These are phyloP conservation scores for Candida ovalis DNA, from an alignment of 805 yeast species.

Conservation along the genomic window DNA sequence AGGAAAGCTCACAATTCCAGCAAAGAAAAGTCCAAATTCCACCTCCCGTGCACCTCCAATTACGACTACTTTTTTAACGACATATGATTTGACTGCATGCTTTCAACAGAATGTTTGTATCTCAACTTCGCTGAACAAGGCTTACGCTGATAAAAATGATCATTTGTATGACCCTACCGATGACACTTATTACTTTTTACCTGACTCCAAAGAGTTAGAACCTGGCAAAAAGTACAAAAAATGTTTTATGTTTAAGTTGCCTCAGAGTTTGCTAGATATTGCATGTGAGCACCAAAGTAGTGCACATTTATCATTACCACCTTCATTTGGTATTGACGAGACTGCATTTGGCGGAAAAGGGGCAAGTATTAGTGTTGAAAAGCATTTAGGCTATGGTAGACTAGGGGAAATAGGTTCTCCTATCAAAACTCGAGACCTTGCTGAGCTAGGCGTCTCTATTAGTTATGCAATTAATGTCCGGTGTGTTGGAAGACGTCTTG, in stretches of 20 bases:
- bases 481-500: slow-evolving; percentile 43
- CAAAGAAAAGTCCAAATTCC: background rate
- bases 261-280: slow-evolving; percentile 47
- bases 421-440: slow-evolving; percentile 43
- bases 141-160: background rate
- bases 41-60: slow-evolving; percentile 4
- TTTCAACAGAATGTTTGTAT: slow-evolving; percentile 36
- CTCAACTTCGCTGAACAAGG: background rate
- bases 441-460: slow-evolving; percentile 38
- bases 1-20: slow-evolving; percentile 37
- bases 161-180: slow-evolving; percentile 22
- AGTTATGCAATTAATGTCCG: slow-evolving; percentile 53
- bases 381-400: slow-evolving; percentile 53
- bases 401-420: slow-evolving; percentile 50
- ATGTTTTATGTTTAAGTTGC: slow-evolving; percentile 54
- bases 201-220: slow-evolving; percentile 39
- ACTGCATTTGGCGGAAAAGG: slow-evolving; percentile 23
- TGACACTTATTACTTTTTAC: slow-evolving; percentile 35
- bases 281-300: slow-evolving; percentile 42
- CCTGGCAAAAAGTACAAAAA: slow-evolving; percentile 52
- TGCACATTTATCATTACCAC: slow-evolving; percentile 36
- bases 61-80: slow-evolving; percentile 37
- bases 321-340: slow-evolving; percentile 37
- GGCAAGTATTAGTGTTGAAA: slow-evolving; percentile 26
- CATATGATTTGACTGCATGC: slow-evolving; percentile 50